These are phyloP conservation scores for Boletus pseudopeckii DNA, from an alignment of 768 basidiomycete species.

Conservation along the genomic window DNA sequence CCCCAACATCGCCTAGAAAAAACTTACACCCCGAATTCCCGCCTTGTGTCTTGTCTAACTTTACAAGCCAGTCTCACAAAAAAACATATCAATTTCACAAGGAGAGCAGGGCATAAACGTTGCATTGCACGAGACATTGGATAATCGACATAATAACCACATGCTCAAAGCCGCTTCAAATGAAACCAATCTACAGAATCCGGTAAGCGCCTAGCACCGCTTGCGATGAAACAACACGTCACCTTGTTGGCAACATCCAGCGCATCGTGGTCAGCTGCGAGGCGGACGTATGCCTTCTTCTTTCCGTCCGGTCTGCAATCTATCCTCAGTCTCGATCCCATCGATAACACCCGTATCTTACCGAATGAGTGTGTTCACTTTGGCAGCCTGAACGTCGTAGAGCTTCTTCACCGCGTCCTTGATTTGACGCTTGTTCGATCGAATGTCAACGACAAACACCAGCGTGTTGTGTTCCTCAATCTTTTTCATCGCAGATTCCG, in stretches of 20 bases:
- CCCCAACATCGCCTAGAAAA: not conserved
- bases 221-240: constrained; percentile 10
- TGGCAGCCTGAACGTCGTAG: constrained; percentile 94
- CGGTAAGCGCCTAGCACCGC: constrained; percentile 2
- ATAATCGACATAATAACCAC: not conserved
- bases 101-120: not conserved
- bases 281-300: constrained; percentile 98
- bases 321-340: not conserved
- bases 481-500: constrained; percentile 99
- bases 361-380: constrained; percentile 98
- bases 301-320: constrained; percentile 83
- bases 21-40: not conserved
- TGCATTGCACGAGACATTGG: constrained; percentile 9
- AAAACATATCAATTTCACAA: not conserved
- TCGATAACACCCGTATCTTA: constrained; percentile 36
- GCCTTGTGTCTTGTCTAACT: not conserved
- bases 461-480: constrained; percentile 99
- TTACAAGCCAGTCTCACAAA: not conserved
- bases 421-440: constrained; percentile 97
- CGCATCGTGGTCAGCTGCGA: constrained; percentile 95
- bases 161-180: constrained; percentile 44
- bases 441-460: constrained; percentile 95
- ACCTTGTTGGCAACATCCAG: constrained; percentile 98
- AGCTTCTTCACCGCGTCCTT: constrained; percentile 99
- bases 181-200: constrained; percentile 79